These are phyloP conservation scores for Mesembryanthemum crystallinum DNA, from an alignment of 148 eudicot species.

Conservation along the genomic window DNA sequence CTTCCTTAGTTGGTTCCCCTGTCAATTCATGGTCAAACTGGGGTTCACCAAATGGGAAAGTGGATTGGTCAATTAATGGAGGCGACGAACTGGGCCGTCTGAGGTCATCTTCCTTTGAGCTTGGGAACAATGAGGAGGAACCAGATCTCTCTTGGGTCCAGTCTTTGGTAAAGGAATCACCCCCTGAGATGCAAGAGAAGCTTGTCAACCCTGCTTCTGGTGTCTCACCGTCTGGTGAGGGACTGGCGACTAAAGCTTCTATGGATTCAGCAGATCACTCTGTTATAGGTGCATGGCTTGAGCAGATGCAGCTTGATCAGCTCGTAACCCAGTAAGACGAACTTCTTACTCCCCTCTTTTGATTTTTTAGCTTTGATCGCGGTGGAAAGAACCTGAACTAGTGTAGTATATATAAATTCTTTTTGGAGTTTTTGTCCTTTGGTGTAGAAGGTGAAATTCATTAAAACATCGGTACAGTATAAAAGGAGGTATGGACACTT, in stretches of 20 bases:
- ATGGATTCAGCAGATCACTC: constrained; percentile 45
- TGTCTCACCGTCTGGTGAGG: constrained; percentile 40
- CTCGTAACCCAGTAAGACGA: constrained; percentile 37
- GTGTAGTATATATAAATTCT: constrained; percentile 31
- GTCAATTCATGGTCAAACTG: constrained; percentile 47
- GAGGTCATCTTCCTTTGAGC: constrained; percentile 33
- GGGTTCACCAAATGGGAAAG: constrained; percentile 46
- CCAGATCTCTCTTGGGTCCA: constrained; percentile 67
- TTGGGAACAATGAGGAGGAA: constrained; percentile 48
- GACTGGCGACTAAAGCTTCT: constrained; percentile 28
- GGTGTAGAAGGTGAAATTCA: too few species aligned
- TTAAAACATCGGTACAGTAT: constrained; percentile 12
- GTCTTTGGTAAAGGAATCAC: constrained; percentile 60
- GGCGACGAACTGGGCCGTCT: constrained; percentile 33
- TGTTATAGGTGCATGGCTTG: constrained; percentile 67
- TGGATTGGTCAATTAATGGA: constrained; percentile 54
- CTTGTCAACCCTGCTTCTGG: constrained; percentile 31
- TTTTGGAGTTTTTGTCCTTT: too few species aligned
- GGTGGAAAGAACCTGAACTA: constrained; percentile 25
- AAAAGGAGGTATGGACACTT: constrained; percentile 12
- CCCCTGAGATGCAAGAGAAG: constrained; percentile 40
- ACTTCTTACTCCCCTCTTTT: constrained; percentile 11
- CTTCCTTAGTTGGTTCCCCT: constrained; percentile 41
- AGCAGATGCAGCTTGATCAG: constrained; percentile 83
- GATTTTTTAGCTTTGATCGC: constrained; percentile 14